phyloP scores from a whole-genome alignment of 805 yeast genomes.

The Lachancea fermentati region DNA sequence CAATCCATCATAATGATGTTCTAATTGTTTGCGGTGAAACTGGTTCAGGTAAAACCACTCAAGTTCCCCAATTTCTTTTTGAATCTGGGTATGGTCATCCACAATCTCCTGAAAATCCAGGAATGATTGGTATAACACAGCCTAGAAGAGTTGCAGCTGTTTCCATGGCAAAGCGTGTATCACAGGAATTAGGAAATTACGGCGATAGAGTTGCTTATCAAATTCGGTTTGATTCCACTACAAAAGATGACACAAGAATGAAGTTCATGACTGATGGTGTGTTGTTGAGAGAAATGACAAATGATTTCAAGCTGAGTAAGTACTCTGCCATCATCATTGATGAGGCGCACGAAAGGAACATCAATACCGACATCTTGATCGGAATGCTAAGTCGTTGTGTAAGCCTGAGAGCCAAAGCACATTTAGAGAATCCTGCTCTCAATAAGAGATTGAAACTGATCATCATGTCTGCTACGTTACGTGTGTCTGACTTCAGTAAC shows the following conservation, averaged over 20 bases:
- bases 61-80: slow-evolving; percentile 90
- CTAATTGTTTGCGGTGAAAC: slow-evolving; percentile 95
- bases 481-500: slow-evolving; percentile 90
- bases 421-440: slow-evolving; percentile 40
- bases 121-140: slow-evolving; percentile 95
- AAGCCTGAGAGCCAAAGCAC: slow-evolving; percentile 56
- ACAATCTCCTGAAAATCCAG: slow-evolving; percentile 59
- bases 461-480: slow-evolving; percentile 94
- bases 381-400: slow-evolving; percentile 91
- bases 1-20: slow-evolving; percentile 85
- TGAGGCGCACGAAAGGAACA: slow-evolving; percentile 96
- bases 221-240: slow-evolving; percentile 70
- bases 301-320: slow-evolving; percentile 71
- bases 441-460: slow-evolving; percentile 69
- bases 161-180: slow-evolving; percentile 81
- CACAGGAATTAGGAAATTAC: slow-evolving; percentile 69
- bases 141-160: slow-evolving; percentile 94
- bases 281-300: slow-evolving; percentile 84
- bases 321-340: slow-evolving; percentile 88
- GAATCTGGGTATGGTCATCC: slow-evolving; percentile 83
- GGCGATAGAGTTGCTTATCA: slow-evolving; percentile 71
- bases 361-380: slow-evolving; percentile 90
- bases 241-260: slow-evolving; percentile 59
- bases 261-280: slow-evolving; percentile 97
- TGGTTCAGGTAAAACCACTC: slow-evolving; percentile 98